These are phyloP conservation scores for Stagonosporopsis chrysanthemi DNA, from an alignment of 2,329 filamentous ascomycete species.

Conservation along the genomic window DNA sequence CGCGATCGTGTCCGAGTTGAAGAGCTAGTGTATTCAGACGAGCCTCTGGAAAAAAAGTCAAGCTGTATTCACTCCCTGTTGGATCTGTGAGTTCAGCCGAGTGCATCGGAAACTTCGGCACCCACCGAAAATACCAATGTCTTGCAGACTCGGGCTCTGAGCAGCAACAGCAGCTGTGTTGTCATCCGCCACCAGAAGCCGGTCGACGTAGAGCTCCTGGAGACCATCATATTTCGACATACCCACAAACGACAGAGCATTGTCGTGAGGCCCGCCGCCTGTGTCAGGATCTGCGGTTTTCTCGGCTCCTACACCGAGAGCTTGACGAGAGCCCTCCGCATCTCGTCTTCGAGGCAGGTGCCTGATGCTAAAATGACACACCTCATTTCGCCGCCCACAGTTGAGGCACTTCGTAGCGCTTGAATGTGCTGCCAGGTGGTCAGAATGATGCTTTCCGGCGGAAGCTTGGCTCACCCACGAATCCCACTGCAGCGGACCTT, in stretches of 20 bases:
- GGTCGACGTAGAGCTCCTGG: not conserved
- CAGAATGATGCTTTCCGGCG: not conserved
- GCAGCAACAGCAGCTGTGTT: not conserved
- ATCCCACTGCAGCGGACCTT: constrained; percentile 1
- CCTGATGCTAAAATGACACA: not conserved
- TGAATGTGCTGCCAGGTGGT: not conserved
- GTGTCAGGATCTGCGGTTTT: not conserved
- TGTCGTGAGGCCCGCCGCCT: not conserved
- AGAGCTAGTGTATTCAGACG: constrained; percentile 40
- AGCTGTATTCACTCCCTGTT: constrained; percentile 18
- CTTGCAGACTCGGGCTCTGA: not conserved
- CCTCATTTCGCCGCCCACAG: not conserved
- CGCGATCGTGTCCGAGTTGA: constrained; percentile 32
- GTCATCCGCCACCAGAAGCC: not conserved
- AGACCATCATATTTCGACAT: constrained; percentile 1
- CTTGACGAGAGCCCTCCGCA: not conserved
- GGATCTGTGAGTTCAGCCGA: not conserved
- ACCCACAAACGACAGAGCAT: not conserved
- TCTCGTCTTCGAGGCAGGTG: not conserved
- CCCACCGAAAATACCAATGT: not conserved
- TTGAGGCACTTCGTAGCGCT: not conserved
- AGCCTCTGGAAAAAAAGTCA: constrained; percentile 49
- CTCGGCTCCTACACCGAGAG: not conserved
- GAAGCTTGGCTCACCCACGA: not conserved
- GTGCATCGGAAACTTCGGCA: not conserved